Evolutionary conservation across 2,329 filamentous ascomycete genomes (phyloP).

Genomic region (Ceratocystiopsis sp.): DNA sequence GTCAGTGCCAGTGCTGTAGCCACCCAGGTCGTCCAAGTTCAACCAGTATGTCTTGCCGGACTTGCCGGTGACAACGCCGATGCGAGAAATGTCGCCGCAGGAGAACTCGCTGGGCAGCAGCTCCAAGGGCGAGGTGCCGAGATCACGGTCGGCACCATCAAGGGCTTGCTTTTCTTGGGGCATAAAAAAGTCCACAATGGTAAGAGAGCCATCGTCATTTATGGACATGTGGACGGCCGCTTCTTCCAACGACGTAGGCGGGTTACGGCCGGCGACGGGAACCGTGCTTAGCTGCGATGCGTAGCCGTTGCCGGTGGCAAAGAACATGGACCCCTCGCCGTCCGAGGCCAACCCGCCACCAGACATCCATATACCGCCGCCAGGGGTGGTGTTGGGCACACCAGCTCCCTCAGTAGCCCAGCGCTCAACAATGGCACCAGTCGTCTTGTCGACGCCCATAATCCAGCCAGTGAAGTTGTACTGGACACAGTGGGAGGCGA

Average conservation of each 20-base stretch:
- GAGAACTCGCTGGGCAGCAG: constrained; percentile 25
- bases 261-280: constrained; percentile 25
- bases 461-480: constrained; percentile 34
- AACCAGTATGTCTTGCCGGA: constrained; percentile 32
- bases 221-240: constrained; percentile 31
- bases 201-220: constrained; percentile 24
- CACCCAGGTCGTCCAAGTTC: constrained; percentile 30
- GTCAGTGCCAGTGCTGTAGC: constrained; percentile 27
- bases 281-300: constrained; percentile 26
- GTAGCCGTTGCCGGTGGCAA: constrained; percentile 30
- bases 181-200: constrained; percentile 31
- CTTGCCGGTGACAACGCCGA: constrained; percentile 32
- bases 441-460: constrained; percentile 28
- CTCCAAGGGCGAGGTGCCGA: constrained; percentile 27
- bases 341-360: constrained; percentile 30
- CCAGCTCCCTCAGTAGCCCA: constrained; percentile 26
- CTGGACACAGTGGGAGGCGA: constrained; percentile 32
- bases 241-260: constrained; percentile 28
- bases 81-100: constrained; percentile 25
- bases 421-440: constrained; percentile 24
- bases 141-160: constrained; percentile 31
- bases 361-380: constrained; percentile 31
- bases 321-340: constrained; percentile 27
- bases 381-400: constrained; percentile 21
- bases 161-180: constrained; percentile 30